These are phyloP conservation scores for Raddia distichophylla DNA, from an alignment of 176 grass and related monocot genomes.

Conservation along the genomic window DNA sequence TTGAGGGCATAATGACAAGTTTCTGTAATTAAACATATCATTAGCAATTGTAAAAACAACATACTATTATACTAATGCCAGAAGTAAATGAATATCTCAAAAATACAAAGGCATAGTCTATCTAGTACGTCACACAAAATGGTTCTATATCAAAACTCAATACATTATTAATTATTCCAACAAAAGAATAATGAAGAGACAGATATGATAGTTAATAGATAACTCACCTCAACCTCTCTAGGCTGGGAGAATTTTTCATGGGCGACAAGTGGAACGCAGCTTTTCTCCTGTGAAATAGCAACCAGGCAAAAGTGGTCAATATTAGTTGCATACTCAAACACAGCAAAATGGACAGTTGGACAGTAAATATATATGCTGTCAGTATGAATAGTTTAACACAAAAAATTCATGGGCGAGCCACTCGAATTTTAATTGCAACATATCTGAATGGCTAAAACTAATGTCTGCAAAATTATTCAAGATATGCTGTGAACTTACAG, in stretches of 20 bases:
- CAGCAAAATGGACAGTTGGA: neutral
- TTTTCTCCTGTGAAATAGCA: conserved; percentile 66
- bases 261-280: conserved; percentile 69
- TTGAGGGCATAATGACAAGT: conserved; percentile 78
- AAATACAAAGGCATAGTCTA: neutral
- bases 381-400: neutral
- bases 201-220: neutral
- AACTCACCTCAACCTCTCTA: conserved; percentile 79
- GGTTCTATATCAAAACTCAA: neutral
- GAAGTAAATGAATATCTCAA: neutral
- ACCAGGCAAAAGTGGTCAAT: conserved; percentile 10
- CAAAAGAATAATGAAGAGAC: conserved; percentile 9
- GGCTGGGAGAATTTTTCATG: conserved; percentile 73
- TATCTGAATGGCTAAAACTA: neutral
- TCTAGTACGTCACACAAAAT: conserved; percentile 1
- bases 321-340: conserved; percentile 12
- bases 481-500: conserved; percentile 46
- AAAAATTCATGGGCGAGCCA: neutral
- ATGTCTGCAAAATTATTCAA: conserved; percentile 4
- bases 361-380: neutral
- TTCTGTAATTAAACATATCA: conserved; percentile 52
- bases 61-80: neutral
- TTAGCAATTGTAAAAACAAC: neutral
- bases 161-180: neutral
- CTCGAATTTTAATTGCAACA: conserved; percentile 1